phyloP scores from a whole-genome alignment of 78 protist species.

The Fonticula alba region DNA sequence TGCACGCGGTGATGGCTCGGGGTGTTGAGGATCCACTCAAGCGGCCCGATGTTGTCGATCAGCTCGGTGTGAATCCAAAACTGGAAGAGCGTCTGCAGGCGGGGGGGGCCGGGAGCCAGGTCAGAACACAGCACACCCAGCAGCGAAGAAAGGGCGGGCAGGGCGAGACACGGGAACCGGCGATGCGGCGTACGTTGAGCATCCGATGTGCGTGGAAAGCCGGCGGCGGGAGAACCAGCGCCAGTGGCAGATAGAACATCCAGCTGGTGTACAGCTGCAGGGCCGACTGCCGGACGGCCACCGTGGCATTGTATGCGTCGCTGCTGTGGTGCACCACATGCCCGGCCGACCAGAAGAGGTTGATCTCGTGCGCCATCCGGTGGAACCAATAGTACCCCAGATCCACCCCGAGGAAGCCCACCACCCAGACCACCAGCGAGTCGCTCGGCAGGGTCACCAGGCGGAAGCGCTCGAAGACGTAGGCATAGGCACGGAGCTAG shows the following conservation, averaged over 20 bases:
- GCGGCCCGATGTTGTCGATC: slow-evolving; percentile 9
- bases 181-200: slow-evolving; percentile 13
- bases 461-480: no score
- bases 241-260: slow-evolving; percentile 37
- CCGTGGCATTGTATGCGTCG: slow-evolving; percentile 28
- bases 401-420: no score
- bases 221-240: slow-evolving; percentile 26
- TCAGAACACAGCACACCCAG: neutral
- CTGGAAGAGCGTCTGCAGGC: no score
- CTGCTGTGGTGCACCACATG: slow-evolving; percentile 39
- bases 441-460: no score
- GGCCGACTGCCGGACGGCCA: slow-evolving; percentile 15
- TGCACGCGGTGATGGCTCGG: slow-evolving; percentile 58
- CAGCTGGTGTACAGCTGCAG: slow-evolving; percentile 18
- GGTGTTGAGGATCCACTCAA: slow-evolving; percentile 36
- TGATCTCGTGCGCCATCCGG: neutral
- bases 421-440: no score
- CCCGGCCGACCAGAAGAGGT: slow-evolving; percentile 38
- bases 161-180: no score
- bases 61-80: neutral
- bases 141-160: no score
- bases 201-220: slow-evolving; percentile 19
- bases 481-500: no score
- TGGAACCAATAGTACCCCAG: no score
- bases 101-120: no score